Base-by-base conservation (phyloP, 1,284 basidiomycete species). In the Lignosus rhinocerotis region DNA sequence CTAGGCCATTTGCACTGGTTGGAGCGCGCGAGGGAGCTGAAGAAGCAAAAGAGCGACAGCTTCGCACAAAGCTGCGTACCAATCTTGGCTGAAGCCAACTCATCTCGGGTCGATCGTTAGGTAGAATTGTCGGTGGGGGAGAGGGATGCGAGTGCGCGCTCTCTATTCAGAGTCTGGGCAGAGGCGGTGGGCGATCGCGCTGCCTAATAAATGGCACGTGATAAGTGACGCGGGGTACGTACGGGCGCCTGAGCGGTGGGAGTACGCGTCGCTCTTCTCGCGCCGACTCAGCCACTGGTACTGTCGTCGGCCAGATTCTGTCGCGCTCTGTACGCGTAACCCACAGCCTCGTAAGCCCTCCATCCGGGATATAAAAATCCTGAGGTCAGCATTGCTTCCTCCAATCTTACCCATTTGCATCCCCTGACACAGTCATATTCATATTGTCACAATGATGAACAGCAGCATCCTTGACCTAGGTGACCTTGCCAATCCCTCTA, bases 321-420 rank as follows among this genome's bases (percentile, higher is more conserved):
- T 42, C 50, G 54, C 55, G 36, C 55, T 33, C 48, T 53, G 53
- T 61, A 64, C 66, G 61, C 66, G 64, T 65, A 59, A 64, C 52
- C 63, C 45, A 44, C 31, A 47, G 61, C 51, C 61, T 67, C 66
- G 66, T 66, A 61, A 67, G 59, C 66, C 44, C 25, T 30, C 46
- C 36, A 11, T 21, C 36, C 21, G 17, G 21, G 50, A 51, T 62
- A 61, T 63, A 63, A 54, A 51, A 43, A 11, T 54, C 45, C 9
- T 30, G 25, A 58, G 53, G 59, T 33, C 21, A 58, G 51, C 14
- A 16, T 34, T 41, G 30, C 25, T 51, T 43, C 47, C 41, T 44
- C 44, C 55, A 36, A 17, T 19, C 43, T 17, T 25, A 21, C 57
- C 16, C 56, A 51, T 32, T 31, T 52, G 8, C 39, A 45, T 11